phyloP scores from a whole-genome alignment of 345 rosid species.

The Aquilaria malaccensis region DNA sequence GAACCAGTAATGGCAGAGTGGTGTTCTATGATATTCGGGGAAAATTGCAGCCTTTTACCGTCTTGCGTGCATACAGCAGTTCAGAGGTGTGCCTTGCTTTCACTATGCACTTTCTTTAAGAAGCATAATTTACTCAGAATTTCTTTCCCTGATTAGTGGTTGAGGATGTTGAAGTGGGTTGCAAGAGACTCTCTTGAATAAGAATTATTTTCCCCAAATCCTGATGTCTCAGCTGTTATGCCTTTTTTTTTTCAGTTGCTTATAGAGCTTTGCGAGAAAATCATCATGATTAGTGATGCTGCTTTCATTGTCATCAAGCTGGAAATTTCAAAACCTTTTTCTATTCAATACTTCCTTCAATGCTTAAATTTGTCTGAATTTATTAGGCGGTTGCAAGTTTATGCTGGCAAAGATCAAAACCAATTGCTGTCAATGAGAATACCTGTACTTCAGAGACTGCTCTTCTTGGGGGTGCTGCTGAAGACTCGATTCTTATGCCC shows the following conservation, averaged over 20 bases:
- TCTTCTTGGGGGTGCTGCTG: slow-evolving; percentile 82
- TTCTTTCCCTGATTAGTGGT: neutral
- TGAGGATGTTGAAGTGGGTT: slow-evolving; percentile 1
- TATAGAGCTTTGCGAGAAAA: neutral
- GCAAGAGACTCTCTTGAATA: slow-evolving; percentile 3
- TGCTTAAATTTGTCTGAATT: slow-evolving; percentile 19
- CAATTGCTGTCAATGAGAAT: slow-evolving; percentile 73
- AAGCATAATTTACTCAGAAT: neutral
- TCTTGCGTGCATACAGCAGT: slow-evolving; percentile 82
- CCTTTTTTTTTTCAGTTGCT: neutral
- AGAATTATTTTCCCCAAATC: neutral
- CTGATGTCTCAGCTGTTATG: slow-evolving; percentile 1
- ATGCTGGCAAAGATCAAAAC: slow-evolving; percentile 98
- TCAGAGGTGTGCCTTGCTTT: slow-evolving; percentile 60
- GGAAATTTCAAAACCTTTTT: slow-evolving; percentile 9
- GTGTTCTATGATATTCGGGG: slow-evolving; percentile 95
- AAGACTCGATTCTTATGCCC: slow-evolving; percentile 92
- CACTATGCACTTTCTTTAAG: neutral
- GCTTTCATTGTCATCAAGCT: neutral
- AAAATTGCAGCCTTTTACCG: slow-evolving; percentile 81
- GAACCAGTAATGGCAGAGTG: slow-evolving; percentile 85
- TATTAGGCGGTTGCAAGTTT: slow-evolving; percentile 88
- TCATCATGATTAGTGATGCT: neutral
- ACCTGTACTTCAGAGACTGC: slow-evolving; percentile 75
- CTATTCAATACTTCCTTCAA: slow-evolving; percentile 7